Evolutionary conservation across 2,329 filamentous ascomycete genomes (phyloP), one percentile per base, ranked within the genome.

Genomic region (Paecilomyces formosus): DNA sequence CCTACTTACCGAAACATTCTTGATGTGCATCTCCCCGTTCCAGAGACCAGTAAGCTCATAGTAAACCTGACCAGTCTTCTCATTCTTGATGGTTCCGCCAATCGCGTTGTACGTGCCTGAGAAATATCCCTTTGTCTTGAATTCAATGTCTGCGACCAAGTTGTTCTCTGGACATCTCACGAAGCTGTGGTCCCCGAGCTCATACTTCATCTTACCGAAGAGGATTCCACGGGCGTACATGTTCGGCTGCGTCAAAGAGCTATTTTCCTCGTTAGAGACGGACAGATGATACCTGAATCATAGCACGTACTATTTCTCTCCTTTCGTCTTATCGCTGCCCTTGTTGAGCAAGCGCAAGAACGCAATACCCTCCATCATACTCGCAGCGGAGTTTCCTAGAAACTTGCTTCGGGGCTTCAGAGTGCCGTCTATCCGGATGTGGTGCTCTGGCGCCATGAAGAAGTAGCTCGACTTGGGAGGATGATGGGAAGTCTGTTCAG

Each of bases 201-300:
- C 94, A 75, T 97, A 99, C 75, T 97, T 97, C 94, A 99, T 97
- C 75, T 97, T 97, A 54, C 94, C 94, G 69, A 99, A 97, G 8
- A 99, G 81, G 60, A 99, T 97, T 35, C 94, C 93, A 62, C 94
- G 85, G 22, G 93, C 94, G 74, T 99, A 99, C 92, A 99, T 99
- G 78, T 99, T 99, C 18, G 94, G 94, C 70, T 99, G 94, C 3
- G 94, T 97, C 56, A 97, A 77, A 69, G 95, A 90, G 75, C 90
- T 95, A 65, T 15, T n/a, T n/a, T 57, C 30, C 13, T 50, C 22
- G 61, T 62, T 56, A 55, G 55, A 30, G 53, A 30, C n/a, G 21
- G 21, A 21, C 56, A 30, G 49, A 50, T 39, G 7, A 35, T 9
- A 15, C 30, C 15, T 28, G 61, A 67, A 56, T 66, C 62, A 55